Evolutionary conservation across 2,329 filamentous ascomycete species (phyloP), one percentile per base, ranked within the genome.

Genomic region (Fusarium armeniacum): DNA sequence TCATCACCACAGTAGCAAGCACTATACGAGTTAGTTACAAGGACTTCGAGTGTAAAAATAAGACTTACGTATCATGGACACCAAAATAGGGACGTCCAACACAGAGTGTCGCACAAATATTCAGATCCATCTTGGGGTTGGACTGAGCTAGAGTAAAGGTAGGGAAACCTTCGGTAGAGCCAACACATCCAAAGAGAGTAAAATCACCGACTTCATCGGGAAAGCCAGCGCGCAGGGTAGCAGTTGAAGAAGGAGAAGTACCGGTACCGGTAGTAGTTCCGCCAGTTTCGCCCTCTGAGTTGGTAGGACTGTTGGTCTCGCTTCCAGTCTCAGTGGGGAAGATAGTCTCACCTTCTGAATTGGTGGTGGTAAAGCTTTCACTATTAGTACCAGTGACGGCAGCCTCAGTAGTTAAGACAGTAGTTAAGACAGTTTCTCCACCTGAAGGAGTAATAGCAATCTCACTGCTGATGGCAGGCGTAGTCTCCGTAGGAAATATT

Each of bases 151-250:
- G 35, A 9, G 18, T 5, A n/a, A 36, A 36, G 16, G 35, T 10
- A 36, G 35, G 35, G 18, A 36, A 36, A 4, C 35, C 35, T 18
- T 4, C 16, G 10, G 35, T 16, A n/a, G 35, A n/a, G 35, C 7
- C 35, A 36, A 36, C 35, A 36, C 35, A 36, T n/a, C 35, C 16
- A 18, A 36, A 36, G 16, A 36, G 16, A 36, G 8, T 36, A n/a
- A 36, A 36, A 10, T 7, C 9, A n/a, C 16, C 2, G 0, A n/a
- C 1, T 7, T 36, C 16, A 5, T 9, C 18, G 2, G 35, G 35
- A n/a, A 36, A 36, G 16, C 16, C 35, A 4, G 16, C 8, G 8
- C 2, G 16, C 18, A 16, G 18, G 2, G 35, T n/a, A 9, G 16
- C 9, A 36, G 35, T 18, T 18, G 35, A 9, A 36, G 35, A 18